These are phyloP conservation scores for Myxozyma melibiosi DNA, from an alignment of 805 yeast genomes.

Conservation along the genomic window DNA sequence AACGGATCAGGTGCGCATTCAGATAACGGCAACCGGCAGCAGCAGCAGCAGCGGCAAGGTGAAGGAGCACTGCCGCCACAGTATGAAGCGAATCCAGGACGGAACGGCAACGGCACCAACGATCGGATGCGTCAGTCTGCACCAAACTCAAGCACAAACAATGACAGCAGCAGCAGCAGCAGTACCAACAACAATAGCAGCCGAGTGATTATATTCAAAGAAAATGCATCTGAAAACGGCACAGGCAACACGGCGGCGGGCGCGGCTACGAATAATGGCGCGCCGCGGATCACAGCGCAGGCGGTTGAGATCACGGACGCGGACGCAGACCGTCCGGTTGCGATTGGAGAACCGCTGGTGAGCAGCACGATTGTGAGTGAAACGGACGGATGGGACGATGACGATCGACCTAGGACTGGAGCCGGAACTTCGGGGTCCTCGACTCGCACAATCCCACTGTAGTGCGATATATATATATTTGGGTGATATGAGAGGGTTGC, in stretches of 20 bases:
- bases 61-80: neutral
- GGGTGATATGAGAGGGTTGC: no score
- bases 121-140: no score
- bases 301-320: slow-evolving; percentile 7
- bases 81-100: neutral
- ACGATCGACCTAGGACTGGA: slow-evolving; percentile 16
- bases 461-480: no score
- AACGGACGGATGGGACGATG: slow-evolving; percentile 23
- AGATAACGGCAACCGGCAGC: neutral
- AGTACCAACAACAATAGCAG: neutral
- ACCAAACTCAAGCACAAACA: no score
- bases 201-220: slow-evolving; percentile 14
- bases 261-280: neutral
- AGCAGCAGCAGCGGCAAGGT: neutral
- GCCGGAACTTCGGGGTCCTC: no score
- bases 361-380: slow-evolving; percentile 21
- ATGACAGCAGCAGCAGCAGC: neutral
- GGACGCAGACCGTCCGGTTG: neutral
- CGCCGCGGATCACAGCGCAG: slow-evolving; percentile 1
- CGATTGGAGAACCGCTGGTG: slow-evolving; percentile 13
- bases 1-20: neutral
- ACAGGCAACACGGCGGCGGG: neutral
- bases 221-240: neutral
- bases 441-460: no score
- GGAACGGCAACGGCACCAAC: neutral